Percentiles rank a stretch among this genome's conserved stretches.
phyloP scores from a whole-genome alignment of 441 rosid species.

The Populus trichocarpa region DNA sequence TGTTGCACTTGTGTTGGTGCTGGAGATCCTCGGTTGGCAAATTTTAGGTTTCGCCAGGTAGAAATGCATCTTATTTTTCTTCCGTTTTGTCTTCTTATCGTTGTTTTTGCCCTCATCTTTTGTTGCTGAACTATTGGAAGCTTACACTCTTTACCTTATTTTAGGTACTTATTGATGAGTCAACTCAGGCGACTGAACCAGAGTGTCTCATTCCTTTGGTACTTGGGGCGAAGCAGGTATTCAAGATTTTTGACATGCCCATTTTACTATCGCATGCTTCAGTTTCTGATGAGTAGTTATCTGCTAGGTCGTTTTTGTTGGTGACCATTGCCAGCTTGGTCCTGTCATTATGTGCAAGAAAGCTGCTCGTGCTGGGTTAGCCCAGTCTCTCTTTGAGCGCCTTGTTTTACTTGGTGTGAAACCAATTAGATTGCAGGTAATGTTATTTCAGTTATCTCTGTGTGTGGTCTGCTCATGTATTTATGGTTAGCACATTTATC shows the following conservation, averaged over 20 bases:
- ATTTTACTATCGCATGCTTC: background rate
- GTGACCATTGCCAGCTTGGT: slow-evolving; percentile 99
- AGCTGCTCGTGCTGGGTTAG: slow-evolving; percentile 99
- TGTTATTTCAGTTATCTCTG: background rate
- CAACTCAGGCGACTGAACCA: slow-evolving; percentile 99
- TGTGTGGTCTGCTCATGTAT: background rate
- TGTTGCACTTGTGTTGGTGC: slow-evolving; percentile 99
- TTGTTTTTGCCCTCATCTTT: no score
- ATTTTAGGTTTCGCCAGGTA: slow-evolving; percentile 99
- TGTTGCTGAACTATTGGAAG: slow-evolving; percentile 3
- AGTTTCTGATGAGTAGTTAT: slow-evolving; percentile 25
- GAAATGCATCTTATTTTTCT: slow-evolving; percentile 10
- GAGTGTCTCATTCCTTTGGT: slow-evolving; percentile 99
- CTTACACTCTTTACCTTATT: slow-evolving; percentile 25
- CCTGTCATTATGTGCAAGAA: slow-evolving; percentile 99
- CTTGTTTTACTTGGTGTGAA: slow-evolving; percentile 95
- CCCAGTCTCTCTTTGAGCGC: slow-evolving; percentile 98
- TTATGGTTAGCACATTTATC: background rate
- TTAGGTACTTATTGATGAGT: slow-evolving; percentile 99
- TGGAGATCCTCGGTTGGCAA: slow-evolving; percentile 94
- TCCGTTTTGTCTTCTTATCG: no score
- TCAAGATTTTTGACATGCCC: slow-evolving; percentile 6
- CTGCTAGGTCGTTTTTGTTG: slow-evolving; percentile 88
- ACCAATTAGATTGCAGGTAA: slow-evolving; percentile 99
- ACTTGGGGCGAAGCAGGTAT: slow-evolving; percentile 98